Evolutionary conservation across 106 monocot species (phyloP), one percentile per base, ranked within the genome.

Genomic region (Alisma plantagoaquatica): DNA sequence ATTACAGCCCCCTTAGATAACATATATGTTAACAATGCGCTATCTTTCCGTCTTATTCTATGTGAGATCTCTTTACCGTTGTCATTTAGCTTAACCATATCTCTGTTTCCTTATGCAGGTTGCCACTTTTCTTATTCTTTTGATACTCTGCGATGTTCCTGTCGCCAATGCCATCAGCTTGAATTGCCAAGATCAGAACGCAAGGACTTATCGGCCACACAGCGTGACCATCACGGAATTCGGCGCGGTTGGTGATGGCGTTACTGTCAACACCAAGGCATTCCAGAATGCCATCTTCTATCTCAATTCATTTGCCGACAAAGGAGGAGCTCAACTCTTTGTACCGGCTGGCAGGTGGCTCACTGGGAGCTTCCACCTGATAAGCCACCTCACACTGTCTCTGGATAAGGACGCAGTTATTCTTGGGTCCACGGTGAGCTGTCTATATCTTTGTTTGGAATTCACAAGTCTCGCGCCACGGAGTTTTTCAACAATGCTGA

Each of bases 201-300:
- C 60, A 44, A 49, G 20, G 20, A 35, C 59, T 29, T 17, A 31
- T 41, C 48, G 82, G 7, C 82, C 82, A 9, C 82, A 82, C 43
- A 76, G 82, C 31, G 82, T 82, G 18, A 60, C 73, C 3, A 66
- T 82, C 35, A 78, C 78, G 1, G 78, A 84, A 26, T 84, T 84
- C 31, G 83, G 83, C 23, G 83, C 71, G 1, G 75, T 84, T 7
- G 83, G 83, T 26, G 83, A 84, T 62, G 83, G 83, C 16, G 58
- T 69, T 45, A 78, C 83, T 16, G 63, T 84, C 21, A 84, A 84
- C 54, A 83, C 83, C 10, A 78, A 74, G 54, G 78, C 83, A 31
- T 83, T 83, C 55, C 77, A 75, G 48, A 85, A 85, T 63, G 85
- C 79, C 4, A 70, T 85, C 3, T 85, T 76, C 46, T 79, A 79